These are phyloP conservation scores for Aureoboletus auriporus DNA, from an alignment of 768 basidiomycete genomes.

Conservation along the genomic window DNA sequence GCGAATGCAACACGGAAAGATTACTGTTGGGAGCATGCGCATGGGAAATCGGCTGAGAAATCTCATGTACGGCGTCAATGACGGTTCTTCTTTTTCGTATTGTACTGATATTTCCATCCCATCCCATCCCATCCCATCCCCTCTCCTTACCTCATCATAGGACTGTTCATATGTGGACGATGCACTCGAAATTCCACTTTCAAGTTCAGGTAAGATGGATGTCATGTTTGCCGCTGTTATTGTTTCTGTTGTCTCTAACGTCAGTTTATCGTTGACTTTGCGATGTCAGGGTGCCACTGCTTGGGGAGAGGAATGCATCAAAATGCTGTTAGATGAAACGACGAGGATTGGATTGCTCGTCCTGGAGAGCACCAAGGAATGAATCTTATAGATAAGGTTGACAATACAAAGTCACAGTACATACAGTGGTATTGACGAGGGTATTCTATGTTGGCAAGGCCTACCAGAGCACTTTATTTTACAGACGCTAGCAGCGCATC, in stretches of 20 bases:
- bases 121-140: too few relatives aligned
- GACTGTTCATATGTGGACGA: constrained; percentile 15
- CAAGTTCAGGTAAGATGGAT: constrained; percentile 10
- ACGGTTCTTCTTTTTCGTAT: too few relatives aligned
- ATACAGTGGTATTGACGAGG: too few relatives aligned
- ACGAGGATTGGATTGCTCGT: constrained; percentile 14
- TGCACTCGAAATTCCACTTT: constrained; percentile 13
- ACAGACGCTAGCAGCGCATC: too few relatives aligned
- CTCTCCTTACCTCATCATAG: not conserved
- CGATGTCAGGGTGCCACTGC: constrained; percentile 13
- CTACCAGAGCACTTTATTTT: too few relatives aligned
- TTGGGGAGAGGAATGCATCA: constrained; percentile 18
- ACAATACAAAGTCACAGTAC: too few relatives aligned
- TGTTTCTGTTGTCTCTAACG: too few relatives aligned
- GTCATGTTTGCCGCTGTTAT: too few relatives aligned
- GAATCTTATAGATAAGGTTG: too few relatives aligned
- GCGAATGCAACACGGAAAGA: not conserved
- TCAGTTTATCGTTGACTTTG: not conserved
- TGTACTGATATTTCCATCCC: too few relatives aligned
- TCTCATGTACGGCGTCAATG: constrained; percentile 3
- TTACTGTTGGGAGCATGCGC: constrained; percentile 2
- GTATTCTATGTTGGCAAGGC: too few relatives aligned
- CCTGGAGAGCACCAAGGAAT: not conserved
- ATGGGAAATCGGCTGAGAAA: constrained; percentile 9
- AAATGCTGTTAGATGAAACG: constrained; percentile 12